Conservation (phyloP, 257 asterid genomes). For the Lavandula angustifolia region DNA sequence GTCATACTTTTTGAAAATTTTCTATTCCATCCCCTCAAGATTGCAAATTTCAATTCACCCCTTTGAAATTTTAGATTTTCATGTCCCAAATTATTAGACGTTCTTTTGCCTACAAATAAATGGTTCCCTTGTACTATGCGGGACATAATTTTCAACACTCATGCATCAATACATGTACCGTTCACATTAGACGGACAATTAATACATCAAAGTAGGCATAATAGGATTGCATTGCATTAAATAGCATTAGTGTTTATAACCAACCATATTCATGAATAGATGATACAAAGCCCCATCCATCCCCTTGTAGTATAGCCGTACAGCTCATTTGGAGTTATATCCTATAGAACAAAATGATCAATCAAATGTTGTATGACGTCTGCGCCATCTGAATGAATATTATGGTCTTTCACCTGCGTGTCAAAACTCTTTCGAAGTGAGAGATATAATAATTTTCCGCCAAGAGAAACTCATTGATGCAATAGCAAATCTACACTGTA, state of each 20-base stretch:
- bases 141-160: neutral
- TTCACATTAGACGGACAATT: conserved; percentile 15
- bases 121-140: too few relatives aligned
- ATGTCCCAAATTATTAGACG: too few relatives aligned
- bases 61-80: too few relatives aligned
- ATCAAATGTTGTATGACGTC: conserved; percentile 93
- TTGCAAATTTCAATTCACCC: too few relatives aligned
- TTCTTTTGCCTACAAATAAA: too few relatives aligned
- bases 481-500: neutral
- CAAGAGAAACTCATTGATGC: neutral
- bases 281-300: neutral
- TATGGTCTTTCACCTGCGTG: conserved; percentile 72
- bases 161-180: neutral
- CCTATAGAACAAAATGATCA: conserved; percentile 67
- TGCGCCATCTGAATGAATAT: conserved; percentile 80
- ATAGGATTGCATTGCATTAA: neutral
- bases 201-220: conserved; percentile 14
- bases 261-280: conserved; percentile 5
- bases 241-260: neutral
- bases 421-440: neutral
- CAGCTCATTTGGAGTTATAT: neutral
- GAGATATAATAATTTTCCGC: neutral
- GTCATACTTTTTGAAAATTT: too few relatives aligned
- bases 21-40: too few relatives aligned
- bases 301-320: neutral